Percentiles rank a stretch among this genome's conserved stretches.
These are phyloP conservation scores for Aspergillus fructus DNA, from an alignment of 2,329 filamentous ascomycete species.

Conservation along the genomic window DNA sequence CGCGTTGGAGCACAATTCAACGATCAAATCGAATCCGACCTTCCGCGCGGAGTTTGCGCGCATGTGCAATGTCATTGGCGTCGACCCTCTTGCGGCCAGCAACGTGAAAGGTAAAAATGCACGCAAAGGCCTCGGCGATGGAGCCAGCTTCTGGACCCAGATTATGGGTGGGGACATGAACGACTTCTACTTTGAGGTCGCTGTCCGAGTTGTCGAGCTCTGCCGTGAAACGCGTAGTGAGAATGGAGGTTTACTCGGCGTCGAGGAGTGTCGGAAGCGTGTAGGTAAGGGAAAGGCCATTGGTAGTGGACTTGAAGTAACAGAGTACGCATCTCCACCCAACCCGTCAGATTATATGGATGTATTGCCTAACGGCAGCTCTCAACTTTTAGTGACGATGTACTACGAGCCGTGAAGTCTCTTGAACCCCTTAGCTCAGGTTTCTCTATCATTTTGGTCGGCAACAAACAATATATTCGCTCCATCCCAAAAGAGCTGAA, in stretches of 20 bases:
- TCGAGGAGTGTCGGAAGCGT: slow-evolving; percentile 74
- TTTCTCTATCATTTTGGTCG: slow-evolving; percentile 81
- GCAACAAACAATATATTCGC: slow-evolving; percentile 81
- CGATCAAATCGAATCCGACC: slow-evolving; percentile 90
- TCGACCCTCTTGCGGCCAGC: slow-evolving; percentile 82
- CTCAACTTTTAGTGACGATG: slow-evolving; percentile 66
- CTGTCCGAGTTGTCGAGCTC: slow-evolving; percentile 91
- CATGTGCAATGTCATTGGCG: slow-evolving; percentile 96
- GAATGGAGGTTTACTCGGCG: slow-evolving; percentile 87
- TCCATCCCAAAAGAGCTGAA: slow-evolving; percentile 95
- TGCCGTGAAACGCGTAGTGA: slow-evolving; percentile 82
- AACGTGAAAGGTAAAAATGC: slow-evolving; percentile 52
- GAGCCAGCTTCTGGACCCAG: slow-evolving; percentile 84
- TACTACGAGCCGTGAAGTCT: slow-evolving; percentile 82
- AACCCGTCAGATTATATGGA: not conserved
- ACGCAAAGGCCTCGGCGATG: slow-evolving; percentile 44
- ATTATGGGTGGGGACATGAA: slow-evolving; percentile 88
- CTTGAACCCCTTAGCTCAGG: slow-evolving; percentile 84
- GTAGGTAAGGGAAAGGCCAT: slow-evolving; percentile 72
- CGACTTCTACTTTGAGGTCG: slow-evolving; percentile 98
- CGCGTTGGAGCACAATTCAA: slow-evolving; percentile 87
- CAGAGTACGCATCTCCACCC: slow-evolving; percentile 60
- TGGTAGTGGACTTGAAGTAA: slow-evolving; percentile 72
- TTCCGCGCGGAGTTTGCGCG: slow-evolving; percentile 97
- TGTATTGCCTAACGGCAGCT: not conserved